Evolutionary conservation across 2,329 filamentous ascomycete species (phyloP), one percentile per base, ranked within the genome.

Genomic region (Aspergillus sp.): DNA sequence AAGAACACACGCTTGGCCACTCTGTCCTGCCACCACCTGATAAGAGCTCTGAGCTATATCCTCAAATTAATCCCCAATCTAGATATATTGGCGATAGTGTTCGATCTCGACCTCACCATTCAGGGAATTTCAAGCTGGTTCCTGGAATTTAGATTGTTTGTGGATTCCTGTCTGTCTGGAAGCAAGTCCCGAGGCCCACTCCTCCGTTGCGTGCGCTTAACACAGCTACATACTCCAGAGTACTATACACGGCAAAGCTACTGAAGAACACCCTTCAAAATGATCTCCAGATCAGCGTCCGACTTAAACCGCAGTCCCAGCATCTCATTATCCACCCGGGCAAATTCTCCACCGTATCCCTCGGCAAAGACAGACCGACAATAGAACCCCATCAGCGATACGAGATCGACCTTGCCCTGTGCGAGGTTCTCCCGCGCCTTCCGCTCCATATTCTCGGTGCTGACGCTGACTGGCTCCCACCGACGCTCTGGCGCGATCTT

Each of bases 291-390:
- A 15, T 56, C 53, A 22, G 23, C 31, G 7, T 56, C 53, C 11
- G 23, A 31, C 31, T 45, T 60, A 4, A 25, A n/a, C 34, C 22
- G 30, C 22, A 60, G 8, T 2, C 58, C 58, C 11, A 60, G 47
- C n/a, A 56, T 9, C 23, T 56, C 34, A 52, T 60, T 60, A 30
- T 60, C 58, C 15, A 60, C 58, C 19, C 23, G 6, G 52, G 51
- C 9, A 41, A 41, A 41, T 11, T 55, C 53, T 8, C 53, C 58
- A 13, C 58, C 53, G 41, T 51, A 54, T 13, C 58, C 58, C 3
- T 56, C 58, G 7, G 46, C 58, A 56, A 56, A 60, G 8, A 60
- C 47, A 41, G 34, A 41, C 34, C 34, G 34, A 41, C 34, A 41
- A 15, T 41, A 41, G 34, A 41, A 41, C 34, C 34, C 34, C 34